phyloP scores from a whole-genome alignment of 129 eudicot species.

The Flaveria robusta region DNA sequence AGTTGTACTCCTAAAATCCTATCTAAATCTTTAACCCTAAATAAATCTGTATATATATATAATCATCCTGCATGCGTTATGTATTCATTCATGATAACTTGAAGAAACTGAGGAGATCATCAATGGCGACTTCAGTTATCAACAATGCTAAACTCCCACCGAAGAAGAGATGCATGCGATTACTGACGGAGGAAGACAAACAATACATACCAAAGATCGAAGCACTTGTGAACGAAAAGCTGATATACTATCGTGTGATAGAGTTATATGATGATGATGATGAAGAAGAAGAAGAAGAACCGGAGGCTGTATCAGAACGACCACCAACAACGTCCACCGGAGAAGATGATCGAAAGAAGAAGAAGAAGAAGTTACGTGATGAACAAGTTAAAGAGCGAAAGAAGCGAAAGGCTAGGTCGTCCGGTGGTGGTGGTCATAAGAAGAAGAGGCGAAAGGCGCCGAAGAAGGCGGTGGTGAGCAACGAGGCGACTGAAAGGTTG shows the following conservation, averaged over 20 bases:
- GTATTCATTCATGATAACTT: too few species aligned
- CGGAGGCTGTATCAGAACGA: not conserved
- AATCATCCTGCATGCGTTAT: too few species aligned
- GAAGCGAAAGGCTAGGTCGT: too few species aligned
- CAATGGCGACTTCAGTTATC: too few species aligned
- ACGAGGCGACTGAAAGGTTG: slow-evolving; percentile 2
- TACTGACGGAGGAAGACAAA: not conserved
- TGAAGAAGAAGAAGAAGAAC: not conserved
- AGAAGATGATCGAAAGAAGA: not conserved
- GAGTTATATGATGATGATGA: too few species aligned
- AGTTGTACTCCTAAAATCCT: too few species aligned
- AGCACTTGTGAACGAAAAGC: not conserved
- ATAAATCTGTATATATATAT: too few species aligned
- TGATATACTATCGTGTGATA: not conserved
- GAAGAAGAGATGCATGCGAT: not conserved
- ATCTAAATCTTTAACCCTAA: too few species aligned
- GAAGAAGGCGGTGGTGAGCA: not conserved
- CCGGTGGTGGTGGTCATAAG: not conserved
- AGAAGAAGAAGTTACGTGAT: not conserved
- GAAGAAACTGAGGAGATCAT: too few species aligned
- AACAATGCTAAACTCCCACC: not conserved
- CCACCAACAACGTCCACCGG: not conserved
- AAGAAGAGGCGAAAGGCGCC: not conserved
- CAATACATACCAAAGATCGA: not conserved
- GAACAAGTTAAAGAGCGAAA: too few species aligned